phyloP scores from a whole-genome alignment of 495 filamentous ascomycete species.

The Darksidea phi region DNA sequence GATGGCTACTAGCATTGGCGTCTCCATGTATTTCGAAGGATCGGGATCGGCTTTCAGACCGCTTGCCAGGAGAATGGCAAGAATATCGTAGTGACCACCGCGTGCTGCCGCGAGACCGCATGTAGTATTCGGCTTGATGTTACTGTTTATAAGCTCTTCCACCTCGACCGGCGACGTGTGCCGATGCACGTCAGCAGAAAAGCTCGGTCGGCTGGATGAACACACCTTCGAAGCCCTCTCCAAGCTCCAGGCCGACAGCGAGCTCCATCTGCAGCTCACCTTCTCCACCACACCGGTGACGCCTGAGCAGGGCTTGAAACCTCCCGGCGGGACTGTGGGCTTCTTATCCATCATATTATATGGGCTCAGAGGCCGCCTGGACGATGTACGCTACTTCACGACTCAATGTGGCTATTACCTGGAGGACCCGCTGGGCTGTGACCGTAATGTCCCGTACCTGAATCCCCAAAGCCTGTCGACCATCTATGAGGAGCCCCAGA shows the following conservation, averaged over 20 bases:
- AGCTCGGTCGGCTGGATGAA: neutral
- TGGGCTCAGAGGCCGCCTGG: conserved; percentile 7
- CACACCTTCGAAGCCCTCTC: neutral
- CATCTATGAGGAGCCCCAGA: conserved; percentile 25
- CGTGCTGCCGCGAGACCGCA: conserved; percentile 82
- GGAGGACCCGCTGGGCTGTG: conserved; percentile 45
- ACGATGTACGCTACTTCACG: conserved; percentile 42
- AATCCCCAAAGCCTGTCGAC: conserved; percentile 50
- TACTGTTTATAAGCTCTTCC: neutral
- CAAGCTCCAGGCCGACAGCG: neutral
- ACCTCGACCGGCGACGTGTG: neutral
- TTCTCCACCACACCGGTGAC: neutral
- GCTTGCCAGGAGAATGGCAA: conserved; percentile 78
- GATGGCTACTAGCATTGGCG: conserved; percentile 89
- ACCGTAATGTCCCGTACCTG: conserved; percentile 37
- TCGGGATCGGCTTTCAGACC: conserved; percentile 70
- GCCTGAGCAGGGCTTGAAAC: neutral
- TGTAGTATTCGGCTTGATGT: conserved; percentile 71
- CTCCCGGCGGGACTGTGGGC: neutral
- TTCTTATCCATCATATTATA: neutral
- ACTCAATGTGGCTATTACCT: conserved; percentile 41
- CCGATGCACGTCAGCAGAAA: neutral
- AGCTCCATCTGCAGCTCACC: conserved; percentile 1
- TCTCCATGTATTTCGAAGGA: conserved; percentile 64
- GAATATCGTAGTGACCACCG: conserved; percentile 80